These are phyloP conservation scores for Primulina huaijiensis DNA, from an alignment of 257 asterid species.

Conservation along the genomic window DNA sequence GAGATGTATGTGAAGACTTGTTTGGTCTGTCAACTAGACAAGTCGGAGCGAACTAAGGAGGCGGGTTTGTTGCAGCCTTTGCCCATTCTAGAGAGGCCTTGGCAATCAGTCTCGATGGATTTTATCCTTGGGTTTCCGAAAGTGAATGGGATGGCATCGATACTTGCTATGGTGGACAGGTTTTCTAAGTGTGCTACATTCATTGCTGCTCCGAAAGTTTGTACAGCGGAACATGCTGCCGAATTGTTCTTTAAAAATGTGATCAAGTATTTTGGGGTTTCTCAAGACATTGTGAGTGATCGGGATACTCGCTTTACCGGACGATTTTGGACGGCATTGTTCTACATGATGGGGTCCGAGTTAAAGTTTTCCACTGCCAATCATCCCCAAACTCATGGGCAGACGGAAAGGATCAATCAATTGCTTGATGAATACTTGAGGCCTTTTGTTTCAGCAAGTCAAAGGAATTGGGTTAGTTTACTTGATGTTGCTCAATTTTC, in stretches of 20 bases:
- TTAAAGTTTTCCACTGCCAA: neutral
- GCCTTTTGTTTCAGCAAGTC: too few relatives aligned
- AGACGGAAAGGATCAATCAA: too few relatives aligned
- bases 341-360: slow-evolving; percentile 3
- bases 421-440: too few relatives aligned
- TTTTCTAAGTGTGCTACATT: neutral
- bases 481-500: too few relatives aligned
- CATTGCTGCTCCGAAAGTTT: neutral
- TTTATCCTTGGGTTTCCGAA: slow-evolving; percentile 15
- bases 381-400: neutral
- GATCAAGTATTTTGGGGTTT: slow-evolving; percentile 14
- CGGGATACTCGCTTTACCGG: neutral
- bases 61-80: neutral
- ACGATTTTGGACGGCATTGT: neutral
- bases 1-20: slow-evolving; percentile 9
- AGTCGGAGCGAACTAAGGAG: neutral
- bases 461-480: too few relatives aligned
- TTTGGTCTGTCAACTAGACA: slow-evolving; percentile 14
- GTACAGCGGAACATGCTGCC: neutral
- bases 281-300: slow-evolving; percentile 6
- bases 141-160: neutral
- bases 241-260: slow-evolving; percentile 15
- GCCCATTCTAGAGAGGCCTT: neutral
- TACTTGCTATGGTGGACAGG: slow-evolving; percentile 5
- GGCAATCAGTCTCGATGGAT: too few relatives aligned